Conservation (phyloP, 2,329 filamentous ascomycete species). For the Penicillium palitans region DNA sequence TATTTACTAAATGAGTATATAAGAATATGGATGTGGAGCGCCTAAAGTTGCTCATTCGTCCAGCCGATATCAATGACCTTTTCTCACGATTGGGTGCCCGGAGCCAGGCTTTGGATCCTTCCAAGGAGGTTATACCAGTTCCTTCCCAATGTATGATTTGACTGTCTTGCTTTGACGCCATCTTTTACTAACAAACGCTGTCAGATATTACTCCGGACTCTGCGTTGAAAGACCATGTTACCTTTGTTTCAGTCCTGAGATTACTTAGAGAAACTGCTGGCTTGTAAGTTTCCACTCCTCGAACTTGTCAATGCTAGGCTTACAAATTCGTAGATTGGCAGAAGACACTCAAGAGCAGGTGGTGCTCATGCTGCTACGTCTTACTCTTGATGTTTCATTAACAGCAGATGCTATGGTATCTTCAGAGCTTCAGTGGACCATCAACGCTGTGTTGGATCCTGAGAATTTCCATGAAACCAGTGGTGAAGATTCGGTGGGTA, state of each 20-base stretch:
- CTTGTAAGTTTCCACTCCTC: conserved; percentile 26
- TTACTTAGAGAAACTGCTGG: conserved; percentile 34
- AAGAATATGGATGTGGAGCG: conserved; percentile 33
- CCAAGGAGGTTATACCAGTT: conserved; percentile 31
- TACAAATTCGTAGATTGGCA: conserved; percentile 32
- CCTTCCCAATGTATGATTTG: conserved; percentile 24
- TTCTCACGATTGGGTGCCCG: conserved; percentile 61
- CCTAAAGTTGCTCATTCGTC: conserved; percentile 40
- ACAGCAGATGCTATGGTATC: conserved; percentile 32
- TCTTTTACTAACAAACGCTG: conserved; percentile 13
- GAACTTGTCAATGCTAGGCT: conserved; percentile 3
- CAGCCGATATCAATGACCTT: conserved; percentile 48
- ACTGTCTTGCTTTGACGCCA: background rate
- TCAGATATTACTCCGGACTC: conserved; percentile 18
- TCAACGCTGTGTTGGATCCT: conserved; percentile 31
- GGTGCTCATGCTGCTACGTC: conserved; percentile 38
- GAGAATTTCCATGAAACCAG: conserved; percentile 26
- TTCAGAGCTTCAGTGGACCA: conserved; percentile 36
- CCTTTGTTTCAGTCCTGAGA: conserved; percentile 37
- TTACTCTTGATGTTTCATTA: conserved; percentile 39
- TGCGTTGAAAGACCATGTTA: conserved; percentile 16
- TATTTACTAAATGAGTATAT: conserved; percentile 14
- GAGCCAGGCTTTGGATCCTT: conserved; percentile 46
- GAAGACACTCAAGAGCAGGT: conserved; percentile 34
- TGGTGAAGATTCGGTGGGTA: conserved; percentile 26